Base-by-base conservation (phyloP, 495 filamentous ascomycete species). In the Diplogelasinospora grovesii region DNA sequence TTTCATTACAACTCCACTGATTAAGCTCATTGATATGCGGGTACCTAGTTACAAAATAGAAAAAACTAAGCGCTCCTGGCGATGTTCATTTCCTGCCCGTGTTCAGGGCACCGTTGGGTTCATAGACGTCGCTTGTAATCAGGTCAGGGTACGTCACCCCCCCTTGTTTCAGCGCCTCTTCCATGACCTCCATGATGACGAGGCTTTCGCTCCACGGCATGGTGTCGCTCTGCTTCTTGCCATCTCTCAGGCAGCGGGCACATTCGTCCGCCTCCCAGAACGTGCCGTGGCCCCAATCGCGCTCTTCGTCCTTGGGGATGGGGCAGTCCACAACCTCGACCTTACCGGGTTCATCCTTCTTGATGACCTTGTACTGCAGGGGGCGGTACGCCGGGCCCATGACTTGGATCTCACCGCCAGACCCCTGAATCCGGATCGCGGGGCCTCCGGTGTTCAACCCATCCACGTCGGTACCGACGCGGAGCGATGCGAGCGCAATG, bases 231-330 rank as follows among this genome's bases (percentile, higher is more conserved):
- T 96, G 80, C 49, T 75, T 54, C 68, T 80, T 83, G 29, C 87
- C 86, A 68, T 95, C 87, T 33, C 83, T 73, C 45, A 95, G 54
- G 56, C 86, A 93, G 16, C 85, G 70, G 31, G 83, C 89, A 45
- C 77, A 83, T 68, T 90, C 89, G 69, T 96, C 90, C 13, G 90
- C 90, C 60, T 95, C 89, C 83, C 83, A 96, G 66, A 85, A 90
- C 86, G 93, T 94, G 16, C 88, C 89, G 48, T 85, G 79, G 13
- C 84, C 87, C 52, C 73, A 71, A 36, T 63, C 48, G 23, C 59
- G 61, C 43, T 61, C 64, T 9, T 57, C 49, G 48, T 77, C 72
- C 37, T 56, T 61, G 15, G 83, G 82, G 48, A 88, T 80, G 8
- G 73, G 69, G 51, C 71, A 81, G 45, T 82, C 67, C 11, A 82